Percentiles rank a stretch among this genome's conserved stretches.
Evolutionary conservation across 1,284 basidiomycete genomes (phyloP).

Genomic region (Trichosporon coremiiforme): DNA sequence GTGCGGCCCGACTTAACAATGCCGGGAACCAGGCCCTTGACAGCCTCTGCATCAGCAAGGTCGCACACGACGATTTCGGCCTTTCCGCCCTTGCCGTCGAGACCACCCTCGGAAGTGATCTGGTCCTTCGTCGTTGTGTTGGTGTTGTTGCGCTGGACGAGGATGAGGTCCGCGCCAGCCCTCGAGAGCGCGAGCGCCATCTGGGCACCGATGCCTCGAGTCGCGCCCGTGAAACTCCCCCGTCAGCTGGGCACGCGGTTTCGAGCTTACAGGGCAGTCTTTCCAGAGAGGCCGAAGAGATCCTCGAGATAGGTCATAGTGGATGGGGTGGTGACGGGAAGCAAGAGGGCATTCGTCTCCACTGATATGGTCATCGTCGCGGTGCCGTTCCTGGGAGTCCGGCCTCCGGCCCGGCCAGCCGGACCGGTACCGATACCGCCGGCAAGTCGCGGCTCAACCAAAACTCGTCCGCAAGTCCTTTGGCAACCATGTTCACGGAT

Average conservation of each 20-base stretch:
- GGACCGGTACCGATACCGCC: not conserved
- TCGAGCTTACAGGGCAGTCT: constrained; percentile 58
- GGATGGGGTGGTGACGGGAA: constrained; percentile 15
- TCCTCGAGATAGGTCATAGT: constrained; percentile 48
- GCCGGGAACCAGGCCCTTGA: constrained; percentile 66
- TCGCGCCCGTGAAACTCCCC: constrained; percentile 52
- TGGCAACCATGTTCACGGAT: too few relatives aligned
- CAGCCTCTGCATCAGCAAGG: constrained; percentile 67
- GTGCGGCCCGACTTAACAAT: constrained; percentile 61
- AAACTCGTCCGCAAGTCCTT: too few relatives aligned
- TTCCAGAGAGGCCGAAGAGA: constrained; percentile 58
- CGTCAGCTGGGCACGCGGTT: not conserved
- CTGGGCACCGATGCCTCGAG: constrained; percentile 54
- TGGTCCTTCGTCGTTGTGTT: constrained; percentile 65
- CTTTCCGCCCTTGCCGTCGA: constrained; percentile 18
- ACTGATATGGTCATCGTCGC: too few relatives aligned
- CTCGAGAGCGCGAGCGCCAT: constrained; percentile 59
- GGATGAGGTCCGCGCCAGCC: constrained; percentile 75
- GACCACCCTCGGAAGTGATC: constrained; percentile 60
- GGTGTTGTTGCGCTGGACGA: constrained; percentile 67
- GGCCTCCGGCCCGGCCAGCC: constrained; percentile 5
- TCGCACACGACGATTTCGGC: constrained; percentile 68
- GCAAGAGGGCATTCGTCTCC: too few relatives aligned
- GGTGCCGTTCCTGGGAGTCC: not conserved
- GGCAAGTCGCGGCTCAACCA: not conserved